Evolutionary conservation across 2,329 filamentous ascomycete genomes (phyloP), one percentile per base, ranked within the genome.

Genomic region (Aspergillus sp.): DNA sequence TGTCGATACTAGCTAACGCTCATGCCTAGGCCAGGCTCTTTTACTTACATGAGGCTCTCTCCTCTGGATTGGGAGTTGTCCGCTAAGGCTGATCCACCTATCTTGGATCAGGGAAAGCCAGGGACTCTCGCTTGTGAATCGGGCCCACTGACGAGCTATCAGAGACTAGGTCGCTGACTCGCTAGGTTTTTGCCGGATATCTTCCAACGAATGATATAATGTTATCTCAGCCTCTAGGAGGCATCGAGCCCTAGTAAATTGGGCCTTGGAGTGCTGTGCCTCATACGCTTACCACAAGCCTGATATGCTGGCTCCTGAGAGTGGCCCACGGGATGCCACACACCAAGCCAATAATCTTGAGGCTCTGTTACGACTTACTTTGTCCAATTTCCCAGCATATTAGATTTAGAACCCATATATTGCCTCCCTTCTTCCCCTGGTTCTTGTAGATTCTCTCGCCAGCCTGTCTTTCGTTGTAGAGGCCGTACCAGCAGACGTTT

Each of bases 401-500:
- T 36, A 26, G 17, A n/a, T 18, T 36, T 36, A 26, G 17, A n/a
- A 18, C 6, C 32, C 57, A 53, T 55, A 60, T 60, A 60, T 55
- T 30, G 50, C 41, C 26, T 38, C 39, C 45, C 20, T 41, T 53
- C 56, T 39, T 48, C 49, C 56, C 53, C 53, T 43, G 12, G 12
- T 17, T 20, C 42, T n/a, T 18, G 34, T 48, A 24, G 17, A 62
- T 57, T 58, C 47, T 60, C 45, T 54, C 20, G 22, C 42, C 42
- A 48, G 22, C 48, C 45, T 50, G 62, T 56, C 44, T 56, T 58
- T 65, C 56, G 48, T 57, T 53, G 51, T 57, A 57, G 48, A 57
- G 57, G 47, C 58, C 51, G 55, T 59, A 58, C 57, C 48, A 64
- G 66, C 68, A 73, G 66, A 70, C 68, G 26, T 73, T 78, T 71